phyloP scores from a whole-genome alignment of 2,329 filamentous ascomycete species.

The Whalleya microplaca region DNA sequence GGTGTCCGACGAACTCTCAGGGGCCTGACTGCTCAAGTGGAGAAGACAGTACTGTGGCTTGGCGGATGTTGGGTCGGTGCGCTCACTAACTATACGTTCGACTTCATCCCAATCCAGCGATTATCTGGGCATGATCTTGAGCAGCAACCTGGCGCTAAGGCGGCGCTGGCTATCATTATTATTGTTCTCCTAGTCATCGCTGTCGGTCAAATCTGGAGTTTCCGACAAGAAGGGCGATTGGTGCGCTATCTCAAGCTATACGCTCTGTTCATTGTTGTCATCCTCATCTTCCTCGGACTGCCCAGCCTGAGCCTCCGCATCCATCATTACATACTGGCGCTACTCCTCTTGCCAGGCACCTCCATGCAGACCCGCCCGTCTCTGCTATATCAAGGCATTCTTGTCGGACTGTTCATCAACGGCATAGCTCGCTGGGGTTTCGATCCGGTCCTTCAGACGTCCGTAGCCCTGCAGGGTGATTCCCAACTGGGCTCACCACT shows the following conservation, averaged over 20 bases:
- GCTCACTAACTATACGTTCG: constrained; percentile 93
- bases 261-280: constrained; percentile 64
- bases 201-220: constrained; percentile 78
- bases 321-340: constrained; percentile 90
- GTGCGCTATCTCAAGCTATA: constrained; percentile 80
- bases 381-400: constrained; percentile 84
- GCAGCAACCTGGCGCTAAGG: constrained; percentile 85
- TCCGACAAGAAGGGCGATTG: constrained; percentile 83
- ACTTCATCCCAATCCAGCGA: constrained; percentile 89
- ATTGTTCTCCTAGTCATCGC: constrained; percentile 70
- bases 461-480: constrained; percentile 70
- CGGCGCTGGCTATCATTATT: constrained; percentile 79
- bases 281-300: constrained; percentile 72
- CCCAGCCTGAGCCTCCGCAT: constrained; percentile 80
- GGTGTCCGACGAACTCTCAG: constrained; percentile 71
- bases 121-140: constrained; percentile 88
- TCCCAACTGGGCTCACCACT: constrained; percentile 66
- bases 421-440: constrained; percentile 95
- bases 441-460: constrained; percentile 84
- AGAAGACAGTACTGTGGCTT: constrained; percentile 89
- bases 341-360: constrained; percentile 86
- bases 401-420: constrained; percentile 92
- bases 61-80: constrained; percentile 90
- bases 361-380: constrained; percentile 84
- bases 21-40: constrained; percentile 79